Evolutionary conservation across 1,284 basidiomycete genomes (phyloP), one percentile per base, ranked within the genome.

Genomic region (Melampsora larici-populina): DNA sequence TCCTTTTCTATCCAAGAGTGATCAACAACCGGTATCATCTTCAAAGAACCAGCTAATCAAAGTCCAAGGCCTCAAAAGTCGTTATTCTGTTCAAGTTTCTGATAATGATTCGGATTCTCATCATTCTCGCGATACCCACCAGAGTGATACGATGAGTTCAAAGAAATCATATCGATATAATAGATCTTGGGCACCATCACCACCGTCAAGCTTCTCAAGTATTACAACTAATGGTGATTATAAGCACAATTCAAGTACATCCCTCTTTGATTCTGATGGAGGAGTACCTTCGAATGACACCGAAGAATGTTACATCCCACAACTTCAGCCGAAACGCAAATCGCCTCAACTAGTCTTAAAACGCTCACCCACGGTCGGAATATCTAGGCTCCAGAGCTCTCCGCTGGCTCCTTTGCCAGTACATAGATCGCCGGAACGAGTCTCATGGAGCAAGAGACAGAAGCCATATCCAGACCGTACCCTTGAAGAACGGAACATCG

Each of bases 1-100:
- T 33, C 36, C 36, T 11, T 51, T 13, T 58, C 9, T 71, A 9
- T 62, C 55, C 24, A 60, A 49, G 43, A 60, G 70, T 58, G 55
- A n/a, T 51, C 43, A 55, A 21, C 24, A 24, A 43, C 51, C 21
- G 5, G 15, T 18, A 15, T 62, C 51, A 62, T 33, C 26, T 29
- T 55, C 70, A 8, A 71, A 55, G 40, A 71, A 60, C n/a, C 29
- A 36, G 18, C 33, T 72, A 15, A 24, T 72, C 17, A 72, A 40
- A 40, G 36, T 73, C 55, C 46, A 48, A 17, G 71, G 71, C 15
- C 71, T 73, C 60, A 73, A 73, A 64, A 65, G 55, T 51, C 62
- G 46, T 26, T 73, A 48, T 33, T 64, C 71, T 6, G 71, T 40
- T 33, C 71, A 73, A 33, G 21, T 73, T 13, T 73, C 71, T 73